Percentiles rank a stretch among this genome's conserved stretches.
Conservation (phyloP, 83 land plant genomes). For the Picea mariana region DNA sequence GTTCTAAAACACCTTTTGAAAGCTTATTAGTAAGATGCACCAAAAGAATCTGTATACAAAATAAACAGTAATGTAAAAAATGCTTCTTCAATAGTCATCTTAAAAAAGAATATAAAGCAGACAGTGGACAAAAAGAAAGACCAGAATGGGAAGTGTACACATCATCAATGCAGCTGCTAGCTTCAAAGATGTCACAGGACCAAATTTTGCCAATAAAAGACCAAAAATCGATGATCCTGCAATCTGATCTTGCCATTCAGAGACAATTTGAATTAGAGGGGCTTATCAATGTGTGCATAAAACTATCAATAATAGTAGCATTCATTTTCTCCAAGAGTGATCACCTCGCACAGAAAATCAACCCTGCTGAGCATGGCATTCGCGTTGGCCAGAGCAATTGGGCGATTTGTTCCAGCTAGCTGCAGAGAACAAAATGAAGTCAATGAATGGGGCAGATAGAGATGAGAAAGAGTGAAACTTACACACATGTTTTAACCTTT, state of each 20-base stretch:
- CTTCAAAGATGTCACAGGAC: slow-evolving; percentile 72
- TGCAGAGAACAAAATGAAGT: slow-evolving; percentile 26
- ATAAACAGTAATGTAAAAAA: slow-evolving; percentile 3
- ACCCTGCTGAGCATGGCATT: slow-evolving; percentile 89
- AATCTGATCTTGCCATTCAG: slow-evolving; percentile 52
- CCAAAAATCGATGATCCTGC: slow-evolving; percentile 94
- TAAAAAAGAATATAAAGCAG: background rate
- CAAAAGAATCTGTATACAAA: slow-evolving; percentile 53
- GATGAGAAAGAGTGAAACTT: slow-evolving; percentile 3
- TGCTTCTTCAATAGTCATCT: background rate
- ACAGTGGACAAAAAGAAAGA: slow-evolving; percentile 14
- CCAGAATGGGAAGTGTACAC: slow-evolving; percentile 83
- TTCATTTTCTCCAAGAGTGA: background rate
- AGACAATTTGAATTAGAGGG: slow-evolving; percentile 15
- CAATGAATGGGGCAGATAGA: background rate
- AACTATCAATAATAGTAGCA: background rate
- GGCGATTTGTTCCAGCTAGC: slow-evolving; percentile 86
- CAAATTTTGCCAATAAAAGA: slow-evolving; percentile 78
- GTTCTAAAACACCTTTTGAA: slow-evolving; percentile 89
- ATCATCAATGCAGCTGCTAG: slow-evolving; percentile 79
- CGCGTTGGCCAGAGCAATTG: slow-evolving; percentile 83
- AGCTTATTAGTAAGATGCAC: slow-evolving; percentile 75
- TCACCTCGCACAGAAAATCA: slow-evolving; percentile 96
- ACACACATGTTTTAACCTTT: background rate
- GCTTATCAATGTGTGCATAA: background rate